Conservation (phyloP, 1,139 yeast genomes). For the Zygosaccharomyces pseudobailii region DNA sequence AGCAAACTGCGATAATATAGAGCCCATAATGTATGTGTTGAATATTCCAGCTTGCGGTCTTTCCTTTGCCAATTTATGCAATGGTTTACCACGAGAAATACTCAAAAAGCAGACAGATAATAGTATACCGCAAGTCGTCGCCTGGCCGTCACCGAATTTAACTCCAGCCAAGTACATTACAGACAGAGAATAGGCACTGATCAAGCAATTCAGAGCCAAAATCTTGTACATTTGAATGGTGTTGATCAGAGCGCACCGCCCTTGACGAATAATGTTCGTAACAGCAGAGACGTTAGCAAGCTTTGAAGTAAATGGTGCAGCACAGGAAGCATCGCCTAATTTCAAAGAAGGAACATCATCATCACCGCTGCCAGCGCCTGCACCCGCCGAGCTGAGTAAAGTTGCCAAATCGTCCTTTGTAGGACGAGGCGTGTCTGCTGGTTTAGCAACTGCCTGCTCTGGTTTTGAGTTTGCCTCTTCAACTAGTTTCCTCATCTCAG, state of each 20-base stretch:
- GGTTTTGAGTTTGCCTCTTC: constrained; percentile 36
- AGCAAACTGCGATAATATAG: constrained; percentile 93
- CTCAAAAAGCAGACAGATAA: constrained; percentile 93
- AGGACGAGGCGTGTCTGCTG: constrained; percentile 33
- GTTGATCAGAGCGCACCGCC: constrained; percentile 96
- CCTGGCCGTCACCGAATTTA: constrained; percentile 96
- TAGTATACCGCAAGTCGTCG: constrained; percentile 86
- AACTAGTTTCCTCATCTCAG: constrained; percentile 59
- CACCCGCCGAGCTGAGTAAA: constrained; percentile 64
- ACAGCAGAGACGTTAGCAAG: constrained; percentile 90
- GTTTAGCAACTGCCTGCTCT: constrained; percentile 33
- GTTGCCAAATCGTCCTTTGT: constrained; percentile 56
- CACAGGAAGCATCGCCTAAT: constrained; percentile 98
- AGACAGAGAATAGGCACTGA: constrained; percentile 92
- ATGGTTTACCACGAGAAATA: constrained; percentile 88
- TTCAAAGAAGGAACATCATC: constrained; percentile 90
- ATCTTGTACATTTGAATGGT: constrained; percentile 99
- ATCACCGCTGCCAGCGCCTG: constrained; percentile 67
- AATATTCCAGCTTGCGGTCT: constrained; percentile 98
- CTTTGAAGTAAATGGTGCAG: constrained; percentile 98
- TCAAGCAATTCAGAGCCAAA: constrained; percentile 91
- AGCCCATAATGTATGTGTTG: constrained; percentile 93
- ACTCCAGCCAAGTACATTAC: constrained; percentile 96
- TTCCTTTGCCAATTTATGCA: constrained; percentile 82
- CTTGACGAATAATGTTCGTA: constrained; percentile 92